phyloP scores from a whole-genome alignment of 495 filamentous ascomycete species.

The Penicillium pulvis region DNA sequence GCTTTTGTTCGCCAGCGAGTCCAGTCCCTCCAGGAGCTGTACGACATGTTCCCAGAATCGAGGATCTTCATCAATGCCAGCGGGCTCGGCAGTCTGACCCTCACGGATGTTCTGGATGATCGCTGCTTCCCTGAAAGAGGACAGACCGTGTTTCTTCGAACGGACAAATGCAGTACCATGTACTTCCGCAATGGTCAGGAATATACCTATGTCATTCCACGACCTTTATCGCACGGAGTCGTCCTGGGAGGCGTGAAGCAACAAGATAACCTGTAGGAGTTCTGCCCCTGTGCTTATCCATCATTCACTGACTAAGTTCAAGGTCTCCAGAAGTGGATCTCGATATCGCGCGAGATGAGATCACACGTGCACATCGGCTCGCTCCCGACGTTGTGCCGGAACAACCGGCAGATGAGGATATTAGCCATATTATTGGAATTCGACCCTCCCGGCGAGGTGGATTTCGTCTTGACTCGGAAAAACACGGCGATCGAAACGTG shows the following conservation, averaged over 20 bases:
- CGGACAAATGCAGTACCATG: constrained; percentile 34
- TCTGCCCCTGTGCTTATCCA: not conserved
- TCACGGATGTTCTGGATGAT: constrained; percentile 42
- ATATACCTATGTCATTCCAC: constrained; percentile 55
- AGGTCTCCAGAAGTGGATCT: constrained; percentile 42
- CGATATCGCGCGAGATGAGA: constrained; percentile 43
- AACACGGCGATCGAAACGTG: constrained; percentile 28
- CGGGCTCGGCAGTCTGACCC: constrained; percentile 38
- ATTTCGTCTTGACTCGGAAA: constrained; percentile 41
- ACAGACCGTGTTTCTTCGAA: constrained; percentile 45
- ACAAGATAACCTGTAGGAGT: constrained; percentile 37
- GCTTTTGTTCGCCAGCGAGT: constrained; percentile 43
- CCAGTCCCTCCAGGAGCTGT: constrained; percentile 40
- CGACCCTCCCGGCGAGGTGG: constrained; percentile 42
- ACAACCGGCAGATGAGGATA: constrained; percentile 29
- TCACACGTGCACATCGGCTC: constrained; percentile 42
- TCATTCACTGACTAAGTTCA: not conserved
- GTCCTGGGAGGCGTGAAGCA: constrained; percentile 52
- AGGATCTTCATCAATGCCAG: constrained; percentile 49
- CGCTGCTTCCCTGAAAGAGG: constrained; percentile 45
- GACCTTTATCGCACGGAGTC: constrained; percentile 43
- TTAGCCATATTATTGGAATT: constrained; percentile 46
- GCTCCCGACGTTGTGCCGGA: constrained; percentile 44
- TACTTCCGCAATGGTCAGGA: constrained; percentile 49
- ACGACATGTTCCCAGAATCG: constrained; percentile 41